These are phyloP conservation scores for Trametes villosa DNA, from an alignment of 768 basidiomycete species.

Conservation along the genomic window DNA sequence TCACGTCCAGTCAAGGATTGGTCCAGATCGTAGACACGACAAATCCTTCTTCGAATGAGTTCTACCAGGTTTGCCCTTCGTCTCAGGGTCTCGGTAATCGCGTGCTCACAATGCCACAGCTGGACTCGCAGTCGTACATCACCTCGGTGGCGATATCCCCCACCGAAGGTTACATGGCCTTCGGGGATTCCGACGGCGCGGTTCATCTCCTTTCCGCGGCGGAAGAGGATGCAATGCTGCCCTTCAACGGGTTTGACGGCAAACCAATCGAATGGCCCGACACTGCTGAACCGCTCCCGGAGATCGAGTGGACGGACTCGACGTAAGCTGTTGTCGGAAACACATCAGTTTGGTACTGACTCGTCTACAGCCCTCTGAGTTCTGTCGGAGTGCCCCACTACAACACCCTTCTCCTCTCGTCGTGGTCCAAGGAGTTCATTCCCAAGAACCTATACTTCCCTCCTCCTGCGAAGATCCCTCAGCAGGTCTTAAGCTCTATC, in stretches of 20 bases:
- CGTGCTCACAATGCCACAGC: slow-evolving; percentile 40
- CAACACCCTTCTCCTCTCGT: slow-evolving; percentile 71
- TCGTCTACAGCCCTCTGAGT: slow-evolving; percentile 72
- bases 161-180: slow-evolving; percentile 89
- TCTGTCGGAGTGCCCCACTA: slow-evolving; percentile 89
- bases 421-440: slow-evolving; percentile 59
- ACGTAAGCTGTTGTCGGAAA: slow-evolving; percentile 57
- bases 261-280: slow-evolving; percentile 88
- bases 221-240: slow-evolving; percentile 59
- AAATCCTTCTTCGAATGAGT: slow-evolving; percentile 70
- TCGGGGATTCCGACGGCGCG: slow-evolving; percentile 85
- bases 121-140: slow-evolving; percentile 75
- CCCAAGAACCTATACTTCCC: slow-evolving; percentile 55
- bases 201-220: slow-evolving; percentile 82
- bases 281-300: slow-evolving; percentile 63
- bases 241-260: slow-evolving; percentile 91
- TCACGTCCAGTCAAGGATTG: slow-evolving; percentile 81
- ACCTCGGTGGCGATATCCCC: slow-evolving; percentile 83
- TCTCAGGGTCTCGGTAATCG: neutral
- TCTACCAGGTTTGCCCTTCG: slow-evolving; percentile 69
- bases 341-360: neutral
- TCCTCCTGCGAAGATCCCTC: slow-evolving; percentile 78
- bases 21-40: slow-evolving; percentile 85
- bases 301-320: slow-evolving; percentile 79
- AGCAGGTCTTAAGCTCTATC: slow-evolving; percentile 75